These are phyloP conservation scores for Suhomyces kilbournensis DNA, from an alignment of 805 yeast species.

Conservation along the genomic window DNA sequence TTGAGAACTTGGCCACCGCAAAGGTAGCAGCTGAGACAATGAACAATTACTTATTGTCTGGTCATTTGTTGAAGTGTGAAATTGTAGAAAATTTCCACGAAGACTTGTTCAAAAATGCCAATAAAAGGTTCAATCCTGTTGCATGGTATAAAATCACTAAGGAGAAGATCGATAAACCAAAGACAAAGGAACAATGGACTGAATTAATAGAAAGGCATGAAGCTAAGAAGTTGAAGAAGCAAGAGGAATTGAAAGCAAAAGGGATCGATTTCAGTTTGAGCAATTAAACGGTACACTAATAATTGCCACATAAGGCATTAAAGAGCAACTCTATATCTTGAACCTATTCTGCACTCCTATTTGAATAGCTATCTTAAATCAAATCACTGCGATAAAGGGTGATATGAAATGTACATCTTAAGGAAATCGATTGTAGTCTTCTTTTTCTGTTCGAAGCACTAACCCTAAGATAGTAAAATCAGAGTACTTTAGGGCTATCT, in stretches of 20 bases:
- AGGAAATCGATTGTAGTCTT: not conserved
- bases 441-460: not conserved
- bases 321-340: not conserved
- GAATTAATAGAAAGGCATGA: constrained; percentile 47
- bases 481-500: not conserved
- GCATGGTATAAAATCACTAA: constrained; percentile 59
- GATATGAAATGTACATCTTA: not conserved
- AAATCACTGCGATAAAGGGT: not conserved
- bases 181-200: constrained; percentile 56
- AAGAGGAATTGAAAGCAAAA: constrained; percentile 46
- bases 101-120: constrained; percentile 57
- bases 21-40: constrained; percentile 89
- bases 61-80: constrained; percentile 71
- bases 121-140: constrained; percentile 51
- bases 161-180: constrained; percentile 54
- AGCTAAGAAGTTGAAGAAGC: constrained; percentile 41
- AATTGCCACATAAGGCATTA: not conserved
- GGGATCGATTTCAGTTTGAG: constrained; percentile 54
- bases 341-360: not conserved
- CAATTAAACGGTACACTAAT: not conserved
- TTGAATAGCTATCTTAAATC: not conserved
- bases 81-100: constrained; percentile 56
- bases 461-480: not conserved
- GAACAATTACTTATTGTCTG: constrained; percentile 89
- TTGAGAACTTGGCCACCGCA: constrained; percentile 71